A percentile compares a stretch with the other conserved stretches of the same genome.
phyloP scores from a whole-genome alignment of 805 yeast genomes.

The Lipomyces orientalis region DNA sequence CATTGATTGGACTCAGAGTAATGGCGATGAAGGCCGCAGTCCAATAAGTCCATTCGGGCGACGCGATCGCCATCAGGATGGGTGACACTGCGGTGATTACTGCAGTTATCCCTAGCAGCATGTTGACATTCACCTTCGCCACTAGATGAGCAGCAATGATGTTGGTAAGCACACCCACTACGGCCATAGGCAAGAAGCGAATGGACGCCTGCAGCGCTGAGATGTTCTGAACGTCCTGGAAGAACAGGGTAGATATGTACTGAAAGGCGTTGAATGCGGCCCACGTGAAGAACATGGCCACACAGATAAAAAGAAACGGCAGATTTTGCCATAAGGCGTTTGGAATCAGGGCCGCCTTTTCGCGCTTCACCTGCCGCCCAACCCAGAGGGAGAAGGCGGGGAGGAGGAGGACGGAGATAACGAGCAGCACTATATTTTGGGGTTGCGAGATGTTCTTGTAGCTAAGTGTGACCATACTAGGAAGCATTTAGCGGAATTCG shows the following conservation, averaged over 20 bases:
- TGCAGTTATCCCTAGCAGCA: constrained; percentile 9
- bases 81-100: constrained; percentile 12
- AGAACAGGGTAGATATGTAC: constrained; percentile 12
- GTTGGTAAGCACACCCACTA: constrained; percentile 10
- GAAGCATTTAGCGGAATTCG: constrained; percentile 10
- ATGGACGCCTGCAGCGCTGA: constrained; percentile 11
- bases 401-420: constrained; percentile 10
- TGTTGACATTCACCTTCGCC: constrained; percentile 10
- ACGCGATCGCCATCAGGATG: constrained; percentile 10
- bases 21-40: constrained; percentile 11
- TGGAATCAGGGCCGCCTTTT: constrained; percentile 9
- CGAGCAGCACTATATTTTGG: constrained; percentile 12
- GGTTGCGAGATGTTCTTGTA: constrained; percentile 11
- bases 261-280: constrained; percentile 10
- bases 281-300: constrained; percentile 12
- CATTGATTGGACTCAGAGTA: constrained; percentile 11
- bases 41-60: constrained; percentile 11
- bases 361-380: constrained; percentile 11
- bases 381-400: constrained; percentile 13
- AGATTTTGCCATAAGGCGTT: constrained; percentile 8
- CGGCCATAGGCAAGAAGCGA: constrained; percentile 12
- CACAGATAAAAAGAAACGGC: constrained; percentile 6
- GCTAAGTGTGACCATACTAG: constrained; percentile 11
- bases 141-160: constrained; percentile 9
- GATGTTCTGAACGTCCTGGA: constrained; percentile 11